These are phyloP conservation scores for Purpureocillium takamizusanense DNA, from an alignment of 2,329 filamentous ascomycete species.

Conservation along the genomic window DNA sequence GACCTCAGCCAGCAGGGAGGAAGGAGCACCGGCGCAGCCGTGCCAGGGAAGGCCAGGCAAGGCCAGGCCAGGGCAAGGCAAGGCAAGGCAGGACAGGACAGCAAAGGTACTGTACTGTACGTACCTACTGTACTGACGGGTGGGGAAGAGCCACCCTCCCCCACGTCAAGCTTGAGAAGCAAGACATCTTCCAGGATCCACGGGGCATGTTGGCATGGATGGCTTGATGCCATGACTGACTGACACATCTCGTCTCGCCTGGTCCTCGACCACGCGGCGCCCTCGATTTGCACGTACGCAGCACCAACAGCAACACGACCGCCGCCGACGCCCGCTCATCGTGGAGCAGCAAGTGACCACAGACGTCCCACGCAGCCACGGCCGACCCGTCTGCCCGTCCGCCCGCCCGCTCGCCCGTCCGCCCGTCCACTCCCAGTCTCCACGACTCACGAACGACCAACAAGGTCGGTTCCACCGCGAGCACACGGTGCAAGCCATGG, in stretches of 20 bases:
- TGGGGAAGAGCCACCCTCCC: slow-evolving; percentile 1
- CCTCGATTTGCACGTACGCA: too few species aligned
- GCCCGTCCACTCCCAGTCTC: neutral
- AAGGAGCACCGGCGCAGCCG: neutral
- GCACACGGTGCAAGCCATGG: neutral
- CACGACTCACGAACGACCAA: neutral
- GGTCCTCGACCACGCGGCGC: neutral
- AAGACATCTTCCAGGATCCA: slow-evolving; percentile 2
- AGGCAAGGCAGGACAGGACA: too few species aligned
- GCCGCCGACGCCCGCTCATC: too few species aligned
- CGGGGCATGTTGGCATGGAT: neutral
- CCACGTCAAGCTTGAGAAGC: slow-evolving; percentile 1
- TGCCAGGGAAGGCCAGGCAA: too few species aligned
- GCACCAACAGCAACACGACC: too few species aligned
- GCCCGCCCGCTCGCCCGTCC: too few species aligned
- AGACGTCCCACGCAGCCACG: too few species aligned
- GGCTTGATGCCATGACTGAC: neutral
- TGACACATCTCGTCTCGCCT: neutral
- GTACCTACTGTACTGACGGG: neutral
- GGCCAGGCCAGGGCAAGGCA: too few species aligned
- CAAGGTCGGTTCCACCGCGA: too few species aligned
- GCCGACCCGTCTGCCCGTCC: too few species aligned
- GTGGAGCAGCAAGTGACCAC: too few species aligned
- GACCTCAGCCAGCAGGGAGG: neutral
- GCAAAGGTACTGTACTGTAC: too few species aligned